Evolutionary conservation across 2,329 filamentous ascomycete genomes (phyloP).

Genomic region (Whalleya microplaca): DNA sequence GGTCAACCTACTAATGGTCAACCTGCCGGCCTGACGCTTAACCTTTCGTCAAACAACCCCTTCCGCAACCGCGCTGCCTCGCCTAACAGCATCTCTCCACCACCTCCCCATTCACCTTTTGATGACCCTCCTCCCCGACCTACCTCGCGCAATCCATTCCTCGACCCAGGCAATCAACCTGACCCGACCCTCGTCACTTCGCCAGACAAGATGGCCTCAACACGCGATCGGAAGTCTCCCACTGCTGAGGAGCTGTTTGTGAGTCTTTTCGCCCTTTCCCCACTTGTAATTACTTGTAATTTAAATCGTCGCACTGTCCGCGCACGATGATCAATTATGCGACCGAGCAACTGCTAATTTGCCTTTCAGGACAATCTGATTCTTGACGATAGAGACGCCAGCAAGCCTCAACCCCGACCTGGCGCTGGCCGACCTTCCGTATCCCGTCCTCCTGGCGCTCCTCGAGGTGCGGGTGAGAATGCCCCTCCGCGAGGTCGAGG

Average conservation of each 20-base stretch:
- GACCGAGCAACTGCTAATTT: constrained; percentile 37
- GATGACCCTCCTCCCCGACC: constrained; percentile 64
- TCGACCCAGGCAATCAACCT: constrained; percentile 54
- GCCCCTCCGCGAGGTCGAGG: constrained; percentile 50
- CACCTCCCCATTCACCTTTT: constrained; percentile 57
- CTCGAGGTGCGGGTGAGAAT: constrained; percentile 52
- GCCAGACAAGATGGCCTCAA: constrained; percentile 54
- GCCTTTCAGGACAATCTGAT: constrained; percentile 65
- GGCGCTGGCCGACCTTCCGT: constrained; percentile 38
- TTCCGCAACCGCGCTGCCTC: constrained; percentile 75
- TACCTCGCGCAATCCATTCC: constrained; percentile 75
- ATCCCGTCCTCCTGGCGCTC: constrained; percentile 46
- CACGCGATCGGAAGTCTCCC: constrained; percentile 51
- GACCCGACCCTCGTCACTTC: constrained; percentile 41
- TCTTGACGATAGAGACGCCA: constrained; percentile 57
- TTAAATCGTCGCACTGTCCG: neutral
- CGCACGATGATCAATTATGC: neutral
- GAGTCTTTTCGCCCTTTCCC: constrained; percentile 47
- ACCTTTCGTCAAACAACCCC: constrained; percentile 81
- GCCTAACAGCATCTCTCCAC: constrained; percentile 49
- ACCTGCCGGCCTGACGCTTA: constrained; percentile 62
- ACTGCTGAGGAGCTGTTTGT: constrained; percentile 77
- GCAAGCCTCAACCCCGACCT: constrained; percentile 40
- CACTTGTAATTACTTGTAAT: neutral
- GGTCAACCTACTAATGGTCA: constrained; percentile 44